Conservation (phyloP, 805 yeast genomes). For the Brettanomyces nanus region DNA sequence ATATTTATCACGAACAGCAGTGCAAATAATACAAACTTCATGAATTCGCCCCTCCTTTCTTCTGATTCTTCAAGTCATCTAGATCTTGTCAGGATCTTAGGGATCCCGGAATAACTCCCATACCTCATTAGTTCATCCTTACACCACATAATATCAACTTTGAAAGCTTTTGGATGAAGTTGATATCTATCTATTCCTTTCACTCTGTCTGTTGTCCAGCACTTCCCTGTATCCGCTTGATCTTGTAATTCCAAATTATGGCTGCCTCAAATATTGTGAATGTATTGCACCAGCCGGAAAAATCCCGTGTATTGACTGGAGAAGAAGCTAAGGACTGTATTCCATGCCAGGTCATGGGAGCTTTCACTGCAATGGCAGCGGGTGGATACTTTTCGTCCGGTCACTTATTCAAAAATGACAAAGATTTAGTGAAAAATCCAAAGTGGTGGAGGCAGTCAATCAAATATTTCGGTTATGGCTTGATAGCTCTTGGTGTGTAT, state of each 20-base stretch:
- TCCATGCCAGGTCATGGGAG: constrained; percentile 62
- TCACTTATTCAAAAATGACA: constrained; percentile 38
- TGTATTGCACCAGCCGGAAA: constrained; percentile 42
- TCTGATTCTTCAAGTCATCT: too few species aligned
- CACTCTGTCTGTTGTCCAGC: too few species aligned
- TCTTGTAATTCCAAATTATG: constrained; percentile 10
- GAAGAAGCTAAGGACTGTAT: constrained; percentile 49
- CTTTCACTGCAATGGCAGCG: constrained; percentile 47
- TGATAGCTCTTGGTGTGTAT: constrained; percentile 49
- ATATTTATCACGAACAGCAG: too few species aligned
- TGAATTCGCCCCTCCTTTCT: too few species aligned
- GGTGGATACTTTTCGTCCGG: constrained; percentile 60
- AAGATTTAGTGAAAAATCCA: constrained; percentile 32
- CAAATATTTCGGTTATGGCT: constrained; percentile 43
- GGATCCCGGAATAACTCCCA: too few species aligned
- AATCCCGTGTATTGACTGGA: constrained; percentile 30
- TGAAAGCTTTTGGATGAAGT: too few species aligned
- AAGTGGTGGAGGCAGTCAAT: constrained; percentile 55
- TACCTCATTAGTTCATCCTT: too few species aligned
- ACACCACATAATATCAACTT: too few species aligned
- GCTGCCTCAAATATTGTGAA: constrained; percentile 39
- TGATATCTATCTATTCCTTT: too few species aligned
- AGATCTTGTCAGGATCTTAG: too few species aligned
- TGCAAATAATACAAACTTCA: too few species aligned
- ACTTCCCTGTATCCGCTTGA: too few species aligned